Percentiles rank a stretch among this genome's conserved stretches.
Conservation (phyloP, 2,329 filamentous ascomycete species). For the Gliomastix tumulicola region DNA sequence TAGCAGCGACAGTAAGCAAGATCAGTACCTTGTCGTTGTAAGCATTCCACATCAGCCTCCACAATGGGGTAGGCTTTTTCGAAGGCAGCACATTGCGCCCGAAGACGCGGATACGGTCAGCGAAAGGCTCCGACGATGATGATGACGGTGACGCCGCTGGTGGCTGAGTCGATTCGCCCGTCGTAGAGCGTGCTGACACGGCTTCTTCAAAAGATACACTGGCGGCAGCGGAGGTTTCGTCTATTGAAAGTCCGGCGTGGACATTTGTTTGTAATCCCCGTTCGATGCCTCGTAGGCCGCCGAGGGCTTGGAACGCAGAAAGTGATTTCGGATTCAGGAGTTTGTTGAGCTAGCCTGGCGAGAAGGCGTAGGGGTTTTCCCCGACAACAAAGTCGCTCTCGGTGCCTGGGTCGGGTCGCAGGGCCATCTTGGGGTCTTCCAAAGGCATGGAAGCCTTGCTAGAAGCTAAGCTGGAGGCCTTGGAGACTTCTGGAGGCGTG, state of each 20-base stretch:
- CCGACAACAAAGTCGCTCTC: slow-evolving; percentile 68
- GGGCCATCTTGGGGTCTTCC: slow-evolving; percentile 27
- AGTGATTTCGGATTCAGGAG: slow-evolving; percentile 80
- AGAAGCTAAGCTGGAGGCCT: no score
- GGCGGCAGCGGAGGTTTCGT: slow-evolving; percentile 52
- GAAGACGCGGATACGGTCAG: slow-evolving; percentile 51
- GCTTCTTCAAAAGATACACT: slow-evolving; percentile 2
- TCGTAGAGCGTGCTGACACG: background rate
- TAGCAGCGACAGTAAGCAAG: slow-evolving; percentile 56
- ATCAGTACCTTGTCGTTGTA: slow-evolving; percentile 66
- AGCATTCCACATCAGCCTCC: slow-evolving; percentile 57
- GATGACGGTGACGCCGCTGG: background rate
- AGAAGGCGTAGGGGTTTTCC: slow-evolving; percentile 78
- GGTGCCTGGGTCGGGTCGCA: slow-evolving; percentile 65
- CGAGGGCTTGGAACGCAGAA: slow-evolving; percentile 68
- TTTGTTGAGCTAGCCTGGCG: slow-evolving; percentile 73
- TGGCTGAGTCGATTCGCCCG: background rate
- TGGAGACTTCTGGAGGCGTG: slow-evolving; percentile 10
- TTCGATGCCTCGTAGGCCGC: slow-evolving; percentile 67
- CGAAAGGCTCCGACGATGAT: slow-evolving; percentile 16
- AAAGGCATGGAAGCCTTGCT: slow-evolving; percentile 1
- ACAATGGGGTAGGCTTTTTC: slow-evolving; percentile 55
- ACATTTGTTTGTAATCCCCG: slow-evolving; percentile 67
- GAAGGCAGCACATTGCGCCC: slow-evolving; percentile 55
- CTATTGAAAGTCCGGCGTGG: slow-evolving; percentile 62